Percentiles rank a stretch among this genome's conserved stretches.
Evolutionary conservation across 140 eudicot species (phyloP).

Genomic region (Senecio squalidus): DNA sequence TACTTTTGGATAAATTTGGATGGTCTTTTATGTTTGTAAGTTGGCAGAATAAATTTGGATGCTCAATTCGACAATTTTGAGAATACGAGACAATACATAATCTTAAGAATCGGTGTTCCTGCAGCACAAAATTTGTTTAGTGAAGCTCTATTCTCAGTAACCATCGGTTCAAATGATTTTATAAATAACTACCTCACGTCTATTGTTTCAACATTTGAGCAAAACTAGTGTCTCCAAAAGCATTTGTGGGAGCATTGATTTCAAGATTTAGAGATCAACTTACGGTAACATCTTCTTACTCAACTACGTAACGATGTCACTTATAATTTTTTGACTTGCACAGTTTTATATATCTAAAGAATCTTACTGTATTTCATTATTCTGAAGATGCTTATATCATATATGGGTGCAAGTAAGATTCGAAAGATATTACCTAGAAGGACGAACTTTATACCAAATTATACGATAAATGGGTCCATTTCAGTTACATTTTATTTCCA

Average conservation of each 20-base stretch:
- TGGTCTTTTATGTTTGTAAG: not conserved
- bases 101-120: slow-evolving; percentile 17
- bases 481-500: too few species aligned
- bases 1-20: too few species aligned
- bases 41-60: slow-evolving; percentile 26
- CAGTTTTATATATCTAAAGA: too few species aligned
- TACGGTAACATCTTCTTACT: not conserved
- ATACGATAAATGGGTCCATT: too few species aligned
- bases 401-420: too few species aligned
- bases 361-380: too few species aligned
- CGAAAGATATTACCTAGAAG: too few species aligned
- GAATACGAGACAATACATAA: slow-evolving; percentile 19
- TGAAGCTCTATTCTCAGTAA: slow-evolving; percentile 12
- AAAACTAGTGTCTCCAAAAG: not conserved
- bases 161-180: slow-evolving; percentile 30
- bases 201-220: too few species aligned
- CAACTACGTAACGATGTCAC: not conserved
- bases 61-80: slow-evolving; percentile 25
- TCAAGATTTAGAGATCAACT: slow-evolving; percentile 21
- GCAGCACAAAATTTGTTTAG: slow-evolving; percentile 7
- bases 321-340: too few species aligned
- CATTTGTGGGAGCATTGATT: slow-evolving; percentile 6
- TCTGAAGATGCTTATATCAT: too few species aligned
- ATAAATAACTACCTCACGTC: slow-evolving; percentile 19
- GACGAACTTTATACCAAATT: too few species aligned